These are phyloP conservation scores for Quercus robur DNA, from an alignment of 306 rosid genomes.

Conservation along the genomic window DNA sequence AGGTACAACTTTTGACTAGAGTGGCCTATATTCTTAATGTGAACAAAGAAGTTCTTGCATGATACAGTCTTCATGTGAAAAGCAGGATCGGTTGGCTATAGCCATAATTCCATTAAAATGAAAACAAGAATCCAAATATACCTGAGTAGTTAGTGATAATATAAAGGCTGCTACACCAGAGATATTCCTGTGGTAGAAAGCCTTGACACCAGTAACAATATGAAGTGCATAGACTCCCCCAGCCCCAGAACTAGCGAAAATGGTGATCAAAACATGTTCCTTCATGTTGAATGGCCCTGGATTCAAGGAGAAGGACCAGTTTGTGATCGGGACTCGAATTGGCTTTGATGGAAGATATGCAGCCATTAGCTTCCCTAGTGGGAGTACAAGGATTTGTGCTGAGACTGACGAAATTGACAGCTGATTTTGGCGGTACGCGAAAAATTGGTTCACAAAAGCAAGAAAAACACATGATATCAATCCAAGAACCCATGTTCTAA, in stretches of 20 bases:
- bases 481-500: slow-evolving; percentile 86
- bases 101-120: neutral
- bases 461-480: slow-evolving; percentile 51
- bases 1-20: no score
- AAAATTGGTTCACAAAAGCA: slow-evolving; percentile 72
- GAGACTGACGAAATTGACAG: slow-evolving; percentile 52
- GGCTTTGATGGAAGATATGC: slow-evolving; percentile 46
- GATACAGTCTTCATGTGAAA: neutral
- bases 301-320: slow-evolving; percentile 59
- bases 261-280: slow-evolving; percentile 82
- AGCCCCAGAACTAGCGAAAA: slow-evolving; percentile 71
- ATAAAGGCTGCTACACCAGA: slow-evolving; percentile 61
- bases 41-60: no score
- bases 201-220: slow-evolving; percentile 76
- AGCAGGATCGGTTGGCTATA: neutral
- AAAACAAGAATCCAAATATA: neutral
- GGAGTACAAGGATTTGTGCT: slow-evolving; percentile 72
- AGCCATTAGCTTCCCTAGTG: slow-evolving; percentile 83
- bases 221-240: slow-evolving; percentile 66
- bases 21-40: no score
- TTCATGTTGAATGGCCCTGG: slow-evolving; percentile 80
- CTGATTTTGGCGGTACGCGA: slow-evolving; percentile 60
- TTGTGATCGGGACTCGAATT: slow-evolving; percentile 41
- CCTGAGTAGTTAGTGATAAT: slow-evolving; percentile 81
- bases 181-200: slow-evolving; percentile 58